Conservation (phyloP, 495 filamentous ascomycete species). For the Bacidia gigantensis region DNA sequence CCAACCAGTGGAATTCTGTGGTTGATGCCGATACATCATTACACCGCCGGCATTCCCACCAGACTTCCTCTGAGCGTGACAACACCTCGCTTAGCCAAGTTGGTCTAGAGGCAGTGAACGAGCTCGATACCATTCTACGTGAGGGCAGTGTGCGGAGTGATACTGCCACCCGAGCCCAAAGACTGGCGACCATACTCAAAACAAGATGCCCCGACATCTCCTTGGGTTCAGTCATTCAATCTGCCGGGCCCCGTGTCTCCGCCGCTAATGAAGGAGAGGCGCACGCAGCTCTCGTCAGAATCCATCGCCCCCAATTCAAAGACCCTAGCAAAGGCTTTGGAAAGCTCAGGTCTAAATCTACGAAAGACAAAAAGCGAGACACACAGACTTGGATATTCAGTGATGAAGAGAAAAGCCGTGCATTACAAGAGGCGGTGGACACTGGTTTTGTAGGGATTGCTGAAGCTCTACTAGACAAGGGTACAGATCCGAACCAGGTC, state of each 20-base stretch:
- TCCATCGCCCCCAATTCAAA: slow-evolving; percentile 2
- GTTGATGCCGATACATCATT: neutral
- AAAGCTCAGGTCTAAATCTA: slow-evolving; percentile 5
- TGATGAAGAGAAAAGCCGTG: slow-evolving; percentile 4
- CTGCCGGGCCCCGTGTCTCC: neutral
- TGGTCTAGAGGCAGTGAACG: slow-evolving; percentile 7
- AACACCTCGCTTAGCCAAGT: slow-evolving; percentile 7
- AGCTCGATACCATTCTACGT: neutral
- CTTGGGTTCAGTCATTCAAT: neutral
- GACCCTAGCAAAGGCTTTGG: neutral
- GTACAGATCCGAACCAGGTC: slow-evolving; percentile 6
- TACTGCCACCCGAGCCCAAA: slow-evolving; percentile 5
- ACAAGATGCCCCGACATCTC: neutral
- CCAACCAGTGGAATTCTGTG: neutral
- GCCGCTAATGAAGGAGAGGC: neutral
- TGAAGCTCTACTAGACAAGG: slow-evolving; percentile 7
- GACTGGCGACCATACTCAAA: slow-evolving; percentile 6
- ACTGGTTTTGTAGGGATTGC: slow-evolving; percentile 6
- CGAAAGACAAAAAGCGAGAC: slow-evolving; percentile 7
- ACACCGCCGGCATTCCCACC: neutral
- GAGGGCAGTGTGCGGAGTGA: slow-evolving; percentile 3
- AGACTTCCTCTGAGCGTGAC: neutral
- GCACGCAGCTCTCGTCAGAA: slow-evolving; percentile 4
- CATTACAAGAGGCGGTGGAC: slow-evolving; percentile 5
- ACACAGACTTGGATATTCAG: slow-evolving; percentile 7